phyloP scores from a whole-genome alignment of 2,329 filamentous ascomycete species.

The Cadophora malorum region DNA sequence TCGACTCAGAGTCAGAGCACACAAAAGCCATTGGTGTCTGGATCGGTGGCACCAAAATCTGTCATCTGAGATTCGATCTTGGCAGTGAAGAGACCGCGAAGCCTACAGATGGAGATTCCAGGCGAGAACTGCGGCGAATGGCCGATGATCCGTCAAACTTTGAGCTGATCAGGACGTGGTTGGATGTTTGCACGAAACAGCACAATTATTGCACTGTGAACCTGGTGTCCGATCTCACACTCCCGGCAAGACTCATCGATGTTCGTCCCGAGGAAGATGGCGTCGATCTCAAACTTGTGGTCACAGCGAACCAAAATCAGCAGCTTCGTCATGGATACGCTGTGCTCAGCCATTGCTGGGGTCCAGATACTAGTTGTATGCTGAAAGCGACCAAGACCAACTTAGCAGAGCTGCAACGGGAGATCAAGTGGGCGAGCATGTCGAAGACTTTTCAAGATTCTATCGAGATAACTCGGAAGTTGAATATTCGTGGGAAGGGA shows the following conservation, averaged over 20 bases:
- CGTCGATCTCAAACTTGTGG: slow-evolving; percentile 5
- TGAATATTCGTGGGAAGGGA: neutral
- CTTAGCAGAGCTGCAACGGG: neutral
- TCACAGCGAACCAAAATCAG: neutral
- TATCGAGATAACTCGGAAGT: neutral
- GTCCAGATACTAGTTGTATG: neutral
- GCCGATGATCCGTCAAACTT: neutral
- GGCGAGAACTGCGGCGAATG: neutral
- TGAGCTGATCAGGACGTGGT: neutral
- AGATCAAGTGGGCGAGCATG: neutral
- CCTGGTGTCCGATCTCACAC: neutral
- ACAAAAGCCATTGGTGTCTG: neutral
- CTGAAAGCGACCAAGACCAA: neutral
- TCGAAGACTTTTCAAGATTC: slow-evolving; percentile 11
- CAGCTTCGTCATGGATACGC: neutral
- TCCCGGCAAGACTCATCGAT: slow-evolving; percentile 7
- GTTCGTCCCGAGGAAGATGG: neutral
- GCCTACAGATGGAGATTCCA: too few relatives aligned
- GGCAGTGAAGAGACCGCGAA: neutral
- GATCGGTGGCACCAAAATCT: neutral
- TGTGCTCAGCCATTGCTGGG: slow-evolving; percentile 3
- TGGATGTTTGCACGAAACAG: neutral
- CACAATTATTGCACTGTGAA: neutral
- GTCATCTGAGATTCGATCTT: neutral
- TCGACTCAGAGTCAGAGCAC: neutral